Conservation (phyloP, 257 asterid species). For the Capsicum rhomboideum region DNA sequence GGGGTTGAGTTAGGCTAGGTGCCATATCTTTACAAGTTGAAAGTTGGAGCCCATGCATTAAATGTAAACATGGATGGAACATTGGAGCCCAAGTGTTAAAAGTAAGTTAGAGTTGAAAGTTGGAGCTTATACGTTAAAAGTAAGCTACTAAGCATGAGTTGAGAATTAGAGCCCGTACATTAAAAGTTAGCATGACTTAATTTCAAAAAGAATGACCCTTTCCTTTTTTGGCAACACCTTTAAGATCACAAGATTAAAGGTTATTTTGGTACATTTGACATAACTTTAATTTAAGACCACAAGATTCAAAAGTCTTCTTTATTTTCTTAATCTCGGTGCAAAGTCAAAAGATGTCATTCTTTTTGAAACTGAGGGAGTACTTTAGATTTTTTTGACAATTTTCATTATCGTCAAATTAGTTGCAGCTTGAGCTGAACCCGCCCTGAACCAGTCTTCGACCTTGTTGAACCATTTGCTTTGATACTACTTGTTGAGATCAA, state of each 20-base stretch:
- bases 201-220: too few species aligned
- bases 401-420: background rate
- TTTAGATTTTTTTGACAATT: background rate
- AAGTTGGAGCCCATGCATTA: background rate
- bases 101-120: background rate
- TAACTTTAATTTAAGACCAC: too few species aligned
- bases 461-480: background rate
- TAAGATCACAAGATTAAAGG: too few species aligned
- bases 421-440: background rate
- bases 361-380: background rate
- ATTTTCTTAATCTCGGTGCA: too few species aligned
- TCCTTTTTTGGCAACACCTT: too few species aligned
- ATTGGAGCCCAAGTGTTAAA: background rate
- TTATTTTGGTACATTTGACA: too few species aligned
- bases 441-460: background rate
- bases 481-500: background rate
- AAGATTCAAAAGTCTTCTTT: too few species aligned
- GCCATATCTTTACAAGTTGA: background rate
- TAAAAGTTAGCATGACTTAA: too few species aligned
- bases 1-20: background rate
- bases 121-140: background rate
- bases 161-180: too few species aligned
- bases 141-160: background rate
- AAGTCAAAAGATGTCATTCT: too few species aligned
- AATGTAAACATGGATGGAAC: background rate